These are phyloP conservation scores for Penicillium sp. DNA, from an alignment of 2,329 filamentous ascomycete genomes.

Conservation along the genomic window DNA sequence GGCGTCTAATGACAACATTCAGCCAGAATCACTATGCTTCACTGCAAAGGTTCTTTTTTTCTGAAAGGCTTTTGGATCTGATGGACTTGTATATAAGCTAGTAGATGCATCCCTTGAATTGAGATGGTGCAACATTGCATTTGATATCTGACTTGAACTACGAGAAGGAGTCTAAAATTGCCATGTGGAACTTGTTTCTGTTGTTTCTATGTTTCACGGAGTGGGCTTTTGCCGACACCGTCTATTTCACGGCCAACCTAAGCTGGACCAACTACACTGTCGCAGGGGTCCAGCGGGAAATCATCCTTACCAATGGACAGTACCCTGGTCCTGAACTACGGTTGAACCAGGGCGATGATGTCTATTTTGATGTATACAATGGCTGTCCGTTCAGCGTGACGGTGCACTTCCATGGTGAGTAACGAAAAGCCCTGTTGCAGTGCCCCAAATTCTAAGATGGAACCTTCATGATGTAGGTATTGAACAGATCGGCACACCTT, in stretches of 20 bases:
- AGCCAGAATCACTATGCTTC: background rate
- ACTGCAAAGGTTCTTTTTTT: background rate
- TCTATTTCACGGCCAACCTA: slow-evolving; percentile 24
- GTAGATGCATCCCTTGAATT: background rate
- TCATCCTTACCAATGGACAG: slow-evolving; percentile 33
- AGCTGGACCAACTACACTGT: slow-evolving; percentile 30
- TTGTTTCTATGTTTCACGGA: slow-evolving; percentile 16
- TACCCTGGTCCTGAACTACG: slow-evolving; percentile 31
- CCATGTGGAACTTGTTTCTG: background rate
- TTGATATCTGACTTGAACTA: background rate
- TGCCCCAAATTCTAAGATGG: background rate
- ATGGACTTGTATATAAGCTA: slow-evolving; percentile 8
- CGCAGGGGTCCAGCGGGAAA: slow-evolving; percentile 27
- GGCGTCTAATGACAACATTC: slow-evolving; percentile 1
- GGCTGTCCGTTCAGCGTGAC: slow-evolving; percentile 33
- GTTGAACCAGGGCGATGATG: slow-evolving; percentile 33
- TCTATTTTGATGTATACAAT: slow-evolving; percentile 33
- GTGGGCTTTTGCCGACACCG: slow-evolving; percentile 17
- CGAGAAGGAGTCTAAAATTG: slow-evolving; percentile 8
- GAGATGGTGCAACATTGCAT: slow-evolving; percentile 5
- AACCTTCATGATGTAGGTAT: slow-evolving; percentile 22
- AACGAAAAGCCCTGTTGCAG: no score
- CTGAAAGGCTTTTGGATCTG: background rate
- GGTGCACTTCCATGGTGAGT: slow-evolving; percentile 36
- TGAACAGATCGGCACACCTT: slow-evolving; percentile 54